Base-by-base conservation (phyloP, 345 rosid species). In the Physaria fendleri region DNA sequence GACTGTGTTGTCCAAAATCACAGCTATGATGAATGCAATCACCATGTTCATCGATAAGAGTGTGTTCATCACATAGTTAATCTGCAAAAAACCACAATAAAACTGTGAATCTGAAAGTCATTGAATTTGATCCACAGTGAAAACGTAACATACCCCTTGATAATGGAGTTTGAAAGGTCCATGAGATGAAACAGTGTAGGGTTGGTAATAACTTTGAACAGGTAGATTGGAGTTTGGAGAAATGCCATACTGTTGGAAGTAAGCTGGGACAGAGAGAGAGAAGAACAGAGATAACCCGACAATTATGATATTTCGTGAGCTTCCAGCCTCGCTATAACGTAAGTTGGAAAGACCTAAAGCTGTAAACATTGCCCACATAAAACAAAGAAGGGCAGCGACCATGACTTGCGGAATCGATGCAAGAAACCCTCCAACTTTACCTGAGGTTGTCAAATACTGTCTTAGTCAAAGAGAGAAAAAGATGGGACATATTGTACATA, bases 281-380 rank as follows among this genome's bases (percentile, higher is more conserved):
- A 89, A 89, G 62, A 86, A 92, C 58, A 92, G 62, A 23, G 97
- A 88, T 54, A 88, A 59, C 40, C 98, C 99, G 4, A 92, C 91
- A 29, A 92, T 86, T 62, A 92, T 92, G 58, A 92, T 92, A 38
- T 92, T 92, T 37, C 99, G 69, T 0, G 99, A 92, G 78, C 99
- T 92, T 73, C 99, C 99, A 23, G 99, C 99, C 72, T 88, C 99
- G 44, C 99, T 92, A 28, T 92, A 92, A 2, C 99, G 89, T 51
- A 92, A 78, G 75, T 92, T 92, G 16, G 99, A 92, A 64, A 92
- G 71, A 46, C 99, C 99, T 63, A 88, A 77, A 4, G 99, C 99
- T 7, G 94, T 59, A 56, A 93, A 89, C 95, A 89, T 80, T 38
- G 86, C 99, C 97, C 97, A 93, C 99, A 93, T 93, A 76, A 84